Base-by-base conservation (phyloP, 352 stramenopile genomes). In the Phytophthora citrophthora region DNA sequence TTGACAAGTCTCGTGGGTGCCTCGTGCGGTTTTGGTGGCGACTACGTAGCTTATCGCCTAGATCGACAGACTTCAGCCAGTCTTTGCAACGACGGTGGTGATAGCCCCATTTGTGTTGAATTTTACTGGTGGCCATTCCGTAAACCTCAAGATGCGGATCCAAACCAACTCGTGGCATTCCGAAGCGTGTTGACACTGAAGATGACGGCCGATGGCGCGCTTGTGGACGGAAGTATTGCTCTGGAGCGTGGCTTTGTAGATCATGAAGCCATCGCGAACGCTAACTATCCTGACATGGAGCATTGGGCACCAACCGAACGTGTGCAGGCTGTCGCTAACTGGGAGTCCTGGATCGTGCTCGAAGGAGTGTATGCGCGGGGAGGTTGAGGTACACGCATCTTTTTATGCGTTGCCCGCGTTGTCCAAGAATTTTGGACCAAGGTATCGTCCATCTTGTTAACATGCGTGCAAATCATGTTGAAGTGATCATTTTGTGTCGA, bases 61-160 rank as follows among this genome's bases (percentile, higher is more conserved):
- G n/a, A n/a, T n/a, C n/a, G n/a, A n/a, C n/a, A n/a, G n/a, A n/a
- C n/a, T n/a, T n/a, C n/a, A n/a, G n/a, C n/a, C n/a, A n/a, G n/a
- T n/a, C n/a, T n/a, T n/a, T n/a, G 16, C 11, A 53, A 26, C 13
- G 32, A 20, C 5, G 41, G 15, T 18, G 50, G 54, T 31, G 18
- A 50, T 29, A 41, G 51, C 23, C 34, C 46, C 0, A 56, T 72
- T 15, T 47, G 58, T 7, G 31, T 72, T 2, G 64, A 68, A n/a
- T 72, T 72, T 59, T 72, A 72, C 26, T 68, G 64, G 58, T 72
- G 64, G 64, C 47, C 58, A 16, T 8, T 23, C 5, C 12, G 29
- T 9, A 38, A 44, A 31, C 44, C 16, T n/a, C 26, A 44, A 43
- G 8, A 7, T 20, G 52, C 49, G 29, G 8, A n/a, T 16, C 36